Conservation (phyloP, 768 basidiomycete species). For the Lepiota brunneoincarnata region DNA sequence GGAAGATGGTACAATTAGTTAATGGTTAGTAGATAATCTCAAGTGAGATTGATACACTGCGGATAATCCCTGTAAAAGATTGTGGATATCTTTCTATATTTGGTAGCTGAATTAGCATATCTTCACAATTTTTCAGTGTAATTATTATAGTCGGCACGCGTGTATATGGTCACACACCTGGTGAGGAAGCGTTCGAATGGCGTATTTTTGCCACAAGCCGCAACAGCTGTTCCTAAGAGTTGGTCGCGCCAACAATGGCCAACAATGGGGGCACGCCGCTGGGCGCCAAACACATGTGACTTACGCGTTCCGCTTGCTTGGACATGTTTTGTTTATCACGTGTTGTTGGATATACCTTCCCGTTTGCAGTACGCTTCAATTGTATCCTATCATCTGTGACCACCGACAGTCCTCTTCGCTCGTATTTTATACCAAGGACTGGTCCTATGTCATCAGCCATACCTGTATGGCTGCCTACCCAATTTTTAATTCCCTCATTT, state of each 20-base stretch:
- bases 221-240: background rate
- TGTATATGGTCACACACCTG: too few relatives aligned
- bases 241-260: background rate
- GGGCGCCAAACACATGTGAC: constrained; percentile 32
- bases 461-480: constrained; percentile 32
- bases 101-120: too few relatives aligned
- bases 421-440: constrained; percentile 18
- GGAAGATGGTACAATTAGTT: too few relatives aligned
- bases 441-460: constrained; percentile 45
- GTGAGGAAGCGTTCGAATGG: too few relatives aligned
- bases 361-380: constrained; percentile 21
- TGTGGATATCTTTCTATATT: too few relatives aligned
- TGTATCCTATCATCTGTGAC: constrained; percentile 26
- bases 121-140: too few relatives aligned
- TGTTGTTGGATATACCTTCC: constrained; percentile 37
- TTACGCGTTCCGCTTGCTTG: constrained; percentile 28
- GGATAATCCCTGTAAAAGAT: too few relatives aligned
- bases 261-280: background rate
- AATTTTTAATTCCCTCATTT: constrained; percentile 10
- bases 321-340: constrained; percentile 29
- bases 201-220: too few relatives aligned
- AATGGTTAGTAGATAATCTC: too few relatives aligned
- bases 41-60: too few relatives aligned
- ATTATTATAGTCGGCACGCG: too few relatives aligned
- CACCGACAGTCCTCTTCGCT: constrained; percentile 16